Conservation (phyloP, 495 filamentous ascomycete species). For the Darksidea phi region DNA sequence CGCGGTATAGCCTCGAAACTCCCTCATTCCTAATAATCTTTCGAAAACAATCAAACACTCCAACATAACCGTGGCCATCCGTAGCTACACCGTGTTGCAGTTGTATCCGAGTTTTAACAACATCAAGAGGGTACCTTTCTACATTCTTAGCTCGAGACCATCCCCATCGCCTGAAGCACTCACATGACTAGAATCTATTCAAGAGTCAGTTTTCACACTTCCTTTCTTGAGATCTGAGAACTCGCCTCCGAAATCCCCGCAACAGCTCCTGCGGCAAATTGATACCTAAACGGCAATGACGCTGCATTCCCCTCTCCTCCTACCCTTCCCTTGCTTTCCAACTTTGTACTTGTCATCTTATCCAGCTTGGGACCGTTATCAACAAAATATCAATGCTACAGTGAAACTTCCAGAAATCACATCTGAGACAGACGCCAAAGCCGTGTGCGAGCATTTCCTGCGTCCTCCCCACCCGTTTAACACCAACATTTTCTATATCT, state of each 20-base stretch:
- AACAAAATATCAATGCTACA: neutral
- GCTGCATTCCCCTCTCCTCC: constrained; percentile 4
- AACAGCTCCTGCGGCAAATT: constrained; percentile 31
- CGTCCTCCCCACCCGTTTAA: constrained; percentile 17
- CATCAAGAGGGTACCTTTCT: constrained; percentile 32
- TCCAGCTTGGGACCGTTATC: neutral
- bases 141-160: constrained; percentile 17
- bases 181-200: constrained; percentile 29
- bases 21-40: constrained; percentile 32
- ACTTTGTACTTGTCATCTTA: constrained; percentile 5
- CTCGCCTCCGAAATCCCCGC: constrained; percentile 30
- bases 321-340: neutral
- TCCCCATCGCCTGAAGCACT: neutral
- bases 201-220: constrained; percentile 3
- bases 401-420: neutral
- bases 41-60: constrained; percentile 28
- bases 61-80: constrained; percentile 26
- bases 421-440: neutral
- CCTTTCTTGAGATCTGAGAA: neutral
- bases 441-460: neutral
- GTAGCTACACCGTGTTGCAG: constrained; percentile 22
- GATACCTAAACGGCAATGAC: constrained; percentile 26
- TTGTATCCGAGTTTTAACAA: constrained; percentile 31
- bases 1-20: constrained; percentile 22
- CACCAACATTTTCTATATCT: neutral